Base-by-base conservation (phyloP, 2,329 filamentous ascomycete species). In the Neonectria faginata region DNA sequence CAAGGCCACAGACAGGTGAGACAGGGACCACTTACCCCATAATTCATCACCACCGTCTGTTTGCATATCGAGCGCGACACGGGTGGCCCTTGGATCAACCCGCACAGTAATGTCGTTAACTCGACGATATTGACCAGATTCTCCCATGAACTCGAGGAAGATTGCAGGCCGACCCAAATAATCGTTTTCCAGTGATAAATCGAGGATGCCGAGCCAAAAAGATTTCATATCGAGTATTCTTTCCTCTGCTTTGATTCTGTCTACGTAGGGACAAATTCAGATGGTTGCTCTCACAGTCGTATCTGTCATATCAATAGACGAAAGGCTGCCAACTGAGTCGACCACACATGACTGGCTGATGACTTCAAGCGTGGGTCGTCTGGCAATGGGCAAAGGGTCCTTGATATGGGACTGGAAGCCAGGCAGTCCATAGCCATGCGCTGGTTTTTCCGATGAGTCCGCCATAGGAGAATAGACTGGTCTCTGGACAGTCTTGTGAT, bases 401-500 rank as follows among this genome's bases (percentile, higher is more conserved):
- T 54, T 57, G 53, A 73, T 1, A 29, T 20, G 9, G 51, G 12
- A 7, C 57, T 55, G 6, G 70, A 64, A 7, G 71, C 65, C 12
- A 73, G 50, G 48, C 70, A 73, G 1, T 71, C 68, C 3, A 25
- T 66, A 52, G 25, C 60, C 58, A 11, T 39, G 25, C 25, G 25
- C 25, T 25, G 5, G 25, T 25, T 25, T 6, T 4, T 3, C 4
- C 25, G 25, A 2, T 18, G 8, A 6, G 50, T 42, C 12, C 64
- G 53, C 71, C 70, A 73, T 3, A 73, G 31, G 0, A 73, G 55
- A 14, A 73, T 56, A 3, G 71, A 73, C 14, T 71, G 72, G 6
- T 74, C 71, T 25, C 70, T 73, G 0, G 67, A 70, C 18, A 67
- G 69, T 1, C 72, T 44, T 9, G 70, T 55, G 11, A 74, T 73